Evolutionary conservation across 495 filamentous ascomycete species (phyloP).

Genomic region (Penicillium simplicissimum): DNA sequence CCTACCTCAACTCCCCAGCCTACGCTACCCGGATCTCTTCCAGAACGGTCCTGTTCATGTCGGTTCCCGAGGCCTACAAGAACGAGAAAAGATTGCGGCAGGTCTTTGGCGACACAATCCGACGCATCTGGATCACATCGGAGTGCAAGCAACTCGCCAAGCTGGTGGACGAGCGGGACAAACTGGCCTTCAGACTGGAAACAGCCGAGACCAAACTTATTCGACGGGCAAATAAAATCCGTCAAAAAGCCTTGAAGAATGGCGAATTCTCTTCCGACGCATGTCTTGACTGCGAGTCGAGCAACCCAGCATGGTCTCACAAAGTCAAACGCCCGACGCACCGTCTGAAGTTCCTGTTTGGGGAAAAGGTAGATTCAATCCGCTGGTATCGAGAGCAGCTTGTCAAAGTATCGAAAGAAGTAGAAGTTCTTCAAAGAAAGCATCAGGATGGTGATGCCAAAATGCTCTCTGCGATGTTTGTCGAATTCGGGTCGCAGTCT

Average conservation of each 20-base stretch:
- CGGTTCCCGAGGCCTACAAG: conserved; percentile 60
- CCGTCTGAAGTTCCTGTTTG: conserved; percentile 51
- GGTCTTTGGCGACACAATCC: conserved; percentile 60
- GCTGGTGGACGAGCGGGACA: conserved; percentile 60
- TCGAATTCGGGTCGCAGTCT: conserved; percentile 77
- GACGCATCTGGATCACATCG: conserved; percentile 62
- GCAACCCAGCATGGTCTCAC: conserved; percentile 45
- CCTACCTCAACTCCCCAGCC: conserved; percentile 69
- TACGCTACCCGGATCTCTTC: conserved; percentile 66
- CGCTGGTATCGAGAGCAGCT: conserved; percentile 77
- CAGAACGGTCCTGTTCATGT: conserved; percentile 69
- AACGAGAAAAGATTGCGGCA: conserved; percentile 56
- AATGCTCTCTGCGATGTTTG: conserved; percentile 70
- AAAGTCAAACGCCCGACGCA: conserved; percentile 57
- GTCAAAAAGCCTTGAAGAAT: conserved; percentile 46
- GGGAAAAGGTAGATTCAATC: conserved; percentile 81
- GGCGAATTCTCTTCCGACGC: conserved; percentile 26
- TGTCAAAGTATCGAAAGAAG: conserved; percentile 66
- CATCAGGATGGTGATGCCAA: conserved; percentile 48
- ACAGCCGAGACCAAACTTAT: conserved; percentile 67
- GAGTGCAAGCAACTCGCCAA: conserved; percentile 57
- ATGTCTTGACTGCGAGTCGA: conserved; percentile 45
- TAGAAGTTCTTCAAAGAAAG: conserved; percentile 61
- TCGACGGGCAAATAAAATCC: conserved; percentile 55
- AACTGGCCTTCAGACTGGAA: conserved; percentile 61